phyloP scores from a whole-genome alignment of 345 rosid genomes.

The Ceriops tagal region DNA sequence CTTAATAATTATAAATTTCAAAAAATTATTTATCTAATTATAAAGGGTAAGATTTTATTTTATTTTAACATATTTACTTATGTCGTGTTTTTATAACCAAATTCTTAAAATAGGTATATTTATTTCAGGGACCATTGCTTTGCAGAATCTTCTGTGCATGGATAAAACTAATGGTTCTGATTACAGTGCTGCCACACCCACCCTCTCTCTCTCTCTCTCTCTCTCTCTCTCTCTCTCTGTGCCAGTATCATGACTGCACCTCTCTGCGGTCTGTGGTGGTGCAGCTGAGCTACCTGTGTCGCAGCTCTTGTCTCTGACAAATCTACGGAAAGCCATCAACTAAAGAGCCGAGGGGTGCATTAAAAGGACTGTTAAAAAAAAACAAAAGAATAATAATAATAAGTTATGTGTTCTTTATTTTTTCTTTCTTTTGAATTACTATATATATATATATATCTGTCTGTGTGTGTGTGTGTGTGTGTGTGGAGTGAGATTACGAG shows the following conservation, averaged over 20 bases:
- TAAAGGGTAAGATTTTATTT: no score
- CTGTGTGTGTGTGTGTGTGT: no score
- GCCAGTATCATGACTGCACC: slow-evolving; percentile 42
- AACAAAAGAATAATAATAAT: not conserved
- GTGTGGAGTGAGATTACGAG: not conserved
- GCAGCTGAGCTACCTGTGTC: slow-evolving; percentile 38
- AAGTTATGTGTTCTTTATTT: not conserved
- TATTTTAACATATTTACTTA: no score
- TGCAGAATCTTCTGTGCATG: slow-evolving; percentile 64
- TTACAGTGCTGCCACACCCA: slow-evolving; percentile 30
- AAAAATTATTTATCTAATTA: no score
- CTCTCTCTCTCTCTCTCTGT: slow-evolving; percentile 17
- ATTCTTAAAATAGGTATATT: slow-evolving; percentile 50
- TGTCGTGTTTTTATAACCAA: no score
- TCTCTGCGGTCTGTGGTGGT: slow-evolving; percentile 34
- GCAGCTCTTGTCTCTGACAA: slow-evolving; percentile 79
- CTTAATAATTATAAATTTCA: no score
- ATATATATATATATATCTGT: not conserved
- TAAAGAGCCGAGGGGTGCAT: slow-evolving; percentile 23
- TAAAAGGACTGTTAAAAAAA: slow-evolving; percentile 23
- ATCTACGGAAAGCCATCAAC: slow-evolving; percentile 70
- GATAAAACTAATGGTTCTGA: slow-evolving; percentile 63
- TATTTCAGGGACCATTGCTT: slow-evolving; percentile 61
- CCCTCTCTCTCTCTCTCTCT: not conserved
- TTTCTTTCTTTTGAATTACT: not conserved